Conservation (phyloP, 345 rosid genomes). For the Arabidopsis suecica region DNA sequence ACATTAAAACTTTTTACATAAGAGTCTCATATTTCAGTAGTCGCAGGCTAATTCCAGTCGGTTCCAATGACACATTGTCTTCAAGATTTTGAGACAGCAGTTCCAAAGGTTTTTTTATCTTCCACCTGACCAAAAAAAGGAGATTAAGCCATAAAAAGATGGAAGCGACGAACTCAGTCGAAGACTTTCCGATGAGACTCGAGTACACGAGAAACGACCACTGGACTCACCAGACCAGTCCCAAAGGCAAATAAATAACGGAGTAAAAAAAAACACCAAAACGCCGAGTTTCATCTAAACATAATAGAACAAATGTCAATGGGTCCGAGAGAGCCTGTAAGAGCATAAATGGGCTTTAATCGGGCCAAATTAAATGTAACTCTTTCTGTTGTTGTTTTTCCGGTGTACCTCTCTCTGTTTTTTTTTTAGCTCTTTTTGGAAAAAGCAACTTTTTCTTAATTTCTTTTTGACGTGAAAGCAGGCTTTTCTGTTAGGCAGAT, state of each 20-base stretch:
- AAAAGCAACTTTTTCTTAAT: constrained; percentile 4
- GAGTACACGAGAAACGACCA: not conserved
- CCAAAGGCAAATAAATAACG: not conserved
- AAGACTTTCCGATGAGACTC: not conserved
- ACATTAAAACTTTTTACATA: constrained; percentile 6
- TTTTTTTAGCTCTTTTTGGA: not conserved
- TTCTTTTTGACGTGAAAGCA: constrained; percentile 14
- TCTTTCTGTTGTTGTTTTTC: not conserved
- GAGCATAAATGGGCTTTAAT: not conserved
- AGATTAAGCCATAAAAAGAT: not conserved
- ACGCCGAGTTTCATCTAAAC: constrained; percentile 6
- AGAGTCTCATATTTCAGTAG: not conserved
- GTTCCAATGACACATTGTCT: constrained; percentile 16
- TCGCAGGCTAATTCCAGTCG: constrained; percentile 5
- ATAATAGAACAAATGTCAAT: not conserved
- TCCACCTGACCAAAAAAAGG: not conserved
- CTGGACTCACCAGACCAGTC: not conserved
- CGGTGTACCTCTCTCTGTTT: too few species aligned
- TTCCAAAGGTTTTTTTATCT: not conserved
- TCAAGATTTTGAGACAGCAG: constrained; percentile 6
- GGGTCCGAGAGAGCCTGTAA: not conserved
- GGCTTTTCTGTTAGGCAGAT: constrained; percentile 1
- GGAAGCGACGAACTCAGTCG: not conserved
- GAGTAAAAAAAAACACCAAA: constrained; percentile 4
- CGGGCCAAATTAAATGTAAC: not conserved